phyloP scores from a whole-genome alignment of 805 yeast species.

The Vanderwaltozyma tropicalis region DNA sequence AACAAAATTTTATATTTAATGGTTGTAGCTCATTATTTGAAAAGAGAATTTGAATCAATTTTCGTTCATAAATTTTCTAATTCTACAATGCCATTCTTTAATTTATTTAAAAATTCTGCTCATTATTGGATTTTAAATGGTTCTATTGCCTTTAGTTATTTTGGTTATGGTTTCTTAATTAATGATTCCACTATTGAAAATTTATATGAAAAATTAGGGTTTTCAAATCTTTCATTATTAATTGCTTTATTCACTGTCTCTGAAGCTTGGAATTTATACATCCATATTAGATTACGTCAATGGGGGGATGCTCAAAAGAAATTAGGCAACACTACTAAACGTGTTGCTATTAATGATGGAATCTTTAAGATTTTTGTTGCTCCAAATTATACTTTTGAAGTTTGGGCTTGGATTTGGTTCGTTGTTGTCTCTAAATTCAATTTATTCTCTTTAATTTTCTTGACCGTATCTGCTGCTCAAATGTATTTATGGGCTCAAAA shows the following conservation, averaged over 20 bases:
- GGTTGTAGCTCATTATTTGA: slow-evolving; percentile 65
- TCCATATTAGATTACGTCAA: slow-evolving; percentile 59
- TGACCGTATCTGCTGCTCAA: slow-evolving; percentile 60
- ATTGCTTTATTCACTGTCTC: slow-evolving; percentile 42
- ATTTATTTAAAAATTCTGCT: slow-evolving; percentile 76
- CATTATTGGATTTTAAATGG: slow-evolving; percentile 96
- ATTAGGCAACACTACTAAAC: slow-evolving; percentile 26
- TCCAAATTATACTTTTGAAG: slow-evolving; percentile 91
- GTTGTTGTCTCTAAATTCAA: slow-evolving; percentile 61
- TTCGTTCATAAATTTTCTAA: slow-evolving; percentile 78
- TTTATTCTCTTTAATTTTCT: slow-evolving; percentile 65
- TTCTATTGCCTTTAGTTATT: slow-evolving; percentile 39
- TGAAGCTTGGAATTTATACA: slow-evolving; percentile 61
- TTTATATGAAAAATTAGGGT: slow-evolving; percentile 9
- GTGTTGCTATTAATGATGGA: slow-evolving; percentile 57
- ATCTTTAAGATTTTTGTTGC: slow-evolving; percentile 74
- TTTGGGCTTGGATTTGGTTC: slow-evolving; percentile 60
- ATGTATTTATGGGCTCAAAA: slow-evolving; percentile 90
- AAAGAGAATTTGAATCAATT: slow-evolving; percentile 82
- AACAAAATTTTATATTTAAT: slow-evolving; percentile 31
- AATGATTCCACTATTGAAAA: slow-evolving; percentile 10
- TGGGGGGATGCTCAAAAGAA: slow-evolving; percentile 31
- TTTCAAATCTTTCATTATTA: slow-evolving; percentile 21
- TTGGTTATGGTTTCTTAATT: slow-evolving; percentile 36
- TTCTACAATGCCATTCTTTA: slow-evolving; percentile 85